Evolutionary conservation across 2,329 filamentous ascomycete species (phyloP).

Genomic region (Colletotrichum melonis): DNA sequence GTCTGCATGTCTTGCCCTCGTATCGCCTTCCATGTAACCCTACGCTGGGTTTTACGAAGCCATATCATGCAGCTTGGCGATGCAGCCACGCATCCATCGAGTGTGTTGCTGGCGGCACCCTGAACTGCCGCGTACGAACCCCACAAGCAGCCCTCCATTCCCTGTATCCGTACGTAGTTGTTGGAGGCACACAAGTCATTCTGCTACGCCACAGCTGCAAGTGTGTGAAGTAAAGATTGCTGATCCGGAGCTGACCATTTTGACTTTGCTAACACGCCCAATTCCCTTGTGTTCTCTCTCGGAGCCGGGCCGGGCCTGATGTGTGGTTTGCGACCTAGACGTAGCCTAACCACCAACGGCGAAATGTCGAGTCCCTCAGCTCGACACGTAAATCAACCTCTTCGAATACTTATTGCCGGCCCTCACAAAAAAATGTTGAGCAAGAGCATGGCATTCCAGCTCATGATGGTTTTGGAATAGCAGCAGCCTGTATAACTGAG

Average conservation of each 20-base stretch:
- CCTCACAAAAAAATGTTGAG: too few species aligned
- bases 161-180: neutral
- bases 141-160: neutral
- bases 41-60: constrained; percentile 22
- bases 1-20: constrained; percentile 29
- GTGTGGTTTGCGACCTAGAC: neutral
- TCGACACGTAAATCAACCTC: neutral
- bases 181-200: neutral
- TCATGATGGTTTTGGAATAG: neutral
- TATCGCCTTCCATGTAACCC: constrained; percentile 30
- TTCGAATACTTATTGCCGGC: neutral
- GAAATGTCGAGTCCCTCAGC: neutral
- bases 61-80: constrained; percentile 25
- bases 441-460: neutral
- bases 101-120: constrained; percentile 11
- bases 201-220: constrained; percentile 13
- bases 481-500: neutral
- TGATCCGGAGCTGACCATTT: neutral
- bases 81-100: constrained; percentile 23
- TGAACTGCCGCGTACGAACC: constrained; percentile 12
- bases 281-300: too few species aligned
- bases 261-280: too few species aligned
- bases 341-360: neutral
- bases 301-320: neutral
- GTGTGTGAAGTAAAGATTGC: neutral